These are phyloP conservation scores for Wickerhamiella cacticola DNA, from an alignment of 805 yeast species.

Conservation along the genomic window DNA sequence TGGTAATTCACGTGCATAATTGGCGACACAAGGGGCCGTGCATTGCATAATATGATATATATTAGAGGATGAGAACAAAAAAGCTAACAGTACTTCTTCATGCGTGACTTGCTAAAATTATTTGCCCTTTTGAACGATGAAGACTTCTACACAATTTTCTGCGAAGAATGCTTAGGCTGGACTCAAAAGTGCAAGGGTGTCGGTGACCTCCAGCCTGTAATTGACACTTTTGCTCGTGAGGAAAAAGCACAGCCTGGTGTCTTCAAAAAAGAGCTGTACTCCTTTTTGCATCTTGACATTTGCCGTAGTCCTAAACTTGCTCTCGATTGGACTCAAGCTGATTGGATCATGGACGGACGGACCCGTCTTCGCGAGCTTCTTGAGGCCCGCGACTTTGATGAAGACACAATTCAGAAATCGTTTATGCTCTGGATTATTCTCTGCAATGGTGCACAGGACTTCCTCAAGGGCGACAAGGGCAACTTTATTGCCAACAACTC, in stretches of 20 bases:
- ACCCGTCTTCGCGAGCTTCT: constrained; percentile 8
- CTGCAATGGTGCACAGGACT: constrained; percentile 12
- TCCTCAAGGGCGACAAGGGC: constrained; percentile 11
- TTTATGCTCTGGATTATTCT: constrained; percentile 12
- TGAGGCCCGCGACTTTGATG: constrained; percentile 7
- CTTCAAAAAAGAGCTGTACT: constrained; percentile 5
- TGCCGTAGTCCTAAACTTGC: constrained; percentile 8
- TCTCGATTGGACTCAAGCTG: constrained; percentile 12
- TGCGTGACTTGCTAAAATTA: constrained; percentile 11
- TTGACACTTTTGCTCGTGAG: constrained; percentile 6
- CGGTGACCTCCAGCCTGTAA: constrained; percentile 5
- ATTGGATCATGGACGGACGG: constrained; percentile 13
- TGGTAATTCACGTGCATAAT: not conserved
- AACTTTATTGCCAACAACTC: constrained; percentile 22
- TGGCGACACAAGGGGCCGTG: constrained; percentile 4
- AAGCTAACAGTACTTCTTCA: not conserved
- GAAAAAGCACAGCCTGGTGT: constrained; percentile 9
- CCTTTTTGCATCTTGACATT: constrained; percentile 5
- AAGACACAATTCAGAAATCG: constrained; percentile 7
- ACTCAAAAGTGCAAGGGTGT: constrained; percentile 8
- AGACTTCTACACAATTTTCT: constrained; percentile 20
- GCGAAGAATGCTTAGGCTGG: constrained; percentile 9
- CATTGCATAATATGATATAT: not conserved
- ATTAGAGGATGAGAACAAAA: not conserved
- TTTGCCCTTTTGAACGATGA: constrained; percentile 9